These are phyloP conservation scores for Solanum appendiculatum DNA, from an alignment of 257 asterid species.

Conservation along the genomic window DNA sequence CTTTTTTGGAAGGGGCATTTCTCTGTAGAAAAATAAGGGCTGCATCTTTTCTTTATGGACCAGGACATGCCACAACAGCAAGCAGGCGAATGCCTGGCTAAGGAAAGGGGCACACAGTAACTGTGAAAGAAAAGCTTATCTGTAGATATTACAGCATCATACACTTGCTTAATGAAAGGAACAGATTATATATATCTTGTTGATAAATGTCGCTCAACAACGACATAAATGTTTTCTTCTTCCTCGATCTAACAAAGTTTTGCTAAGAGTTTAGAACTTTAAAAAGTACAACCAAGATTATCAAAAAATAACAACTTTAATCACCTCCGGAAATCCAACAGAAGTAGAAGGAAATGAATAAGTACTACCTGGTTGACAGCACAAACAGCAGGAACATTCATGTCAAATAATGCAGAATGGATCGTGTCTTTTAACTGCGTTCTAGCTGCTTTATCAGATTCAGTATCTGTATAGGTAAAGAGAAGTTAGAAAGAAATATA, in stretches of 20 bases:
- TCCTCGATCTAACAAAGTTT: background rate
- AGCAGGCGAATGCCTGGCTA: background rate
- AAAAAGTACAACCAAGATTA: background rate
- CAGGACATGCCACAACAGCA: background rate
- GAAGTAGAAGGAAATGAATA: background rate
- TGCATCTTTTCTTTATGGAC: background rate
- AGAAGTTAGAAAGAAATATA: background rate
- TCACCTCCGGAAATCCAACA: background rate
- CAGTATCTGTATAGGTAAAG: constrained; percentile 46
- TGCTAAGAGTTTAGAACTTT: background rate
- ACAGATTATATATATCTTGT: background rate
- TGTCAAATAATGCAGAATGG: constrained; percentile 70
- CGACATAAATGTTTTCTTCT: background rate
- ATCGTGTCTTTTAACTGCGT: constrained; percentile 72
- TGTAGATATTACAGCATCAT: background rate
- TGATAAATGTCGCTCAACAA: background rate
- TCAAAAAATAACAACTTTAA: background rate
- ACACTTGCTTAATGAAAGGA: background rate
- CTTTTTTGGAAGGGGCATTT: background rate
- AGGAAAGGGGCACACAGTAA: background rate
- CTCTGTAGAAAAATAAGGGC: background rate
- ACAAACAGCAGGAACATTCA: constrained; percentile 96
- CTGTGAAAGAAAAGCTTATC: background rate
- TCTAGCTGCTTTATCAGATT: constrained; percentile 64
- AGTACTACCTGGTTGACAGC: constrained; percentile 80